These are phyloP conservation scores for Wickerhamomyces strasburgensis DNA, from an alignment of 805 yeast genomes.

Conservation along the genomic window DNA sequence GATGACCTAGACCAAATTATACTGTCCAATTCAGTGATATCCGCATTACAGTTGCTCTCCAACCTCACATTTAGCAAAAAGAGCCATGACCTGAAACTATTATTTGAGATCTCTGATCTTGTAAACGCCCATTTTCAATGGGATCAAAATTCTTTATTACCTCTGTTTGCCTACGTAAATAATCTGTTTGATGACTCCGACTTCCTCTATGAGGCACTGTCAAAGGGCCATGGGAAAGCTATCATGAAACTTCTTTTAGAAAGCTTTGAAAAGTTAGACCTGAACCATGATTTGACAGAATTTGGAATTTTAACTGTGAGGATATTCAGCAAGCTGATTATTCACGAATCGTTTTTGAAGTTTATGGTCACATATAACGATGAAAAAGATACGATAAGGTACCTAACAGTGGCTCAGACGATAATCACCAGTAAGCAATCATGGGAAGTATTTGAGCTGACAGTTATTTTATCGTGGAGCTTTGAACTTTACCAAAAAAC, in stretches of 20 bases:
- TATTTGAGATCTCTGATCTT: too few relatives aligned
- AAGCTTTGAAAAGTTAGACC: constrained; percentile 17
- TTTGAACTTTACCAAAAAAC: constrained; percentile 27
- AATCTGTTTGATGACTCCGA: constrained; percentile 14
- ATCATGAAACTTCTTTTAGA: constrained; percentile 11
- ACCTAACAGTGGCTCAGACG: constrained; percentile 27
- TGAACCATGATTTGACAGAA: constrained; percentile 11
- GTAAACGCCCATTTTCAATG: too few relatives aligned
- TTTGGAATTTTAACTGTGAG: constrained; percentile 22
- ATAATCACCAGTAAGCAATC: constrained; percentile 31
- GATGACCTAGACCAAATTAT: too few relatives aligned
- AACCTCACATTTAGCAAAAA: constrained; percentile 13
- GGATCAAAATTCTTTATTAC: constrained; percentile 5
- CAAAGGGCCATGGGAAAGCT: constrained; percentile 17
- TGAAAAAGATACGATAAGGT: constrained; percentile 12
- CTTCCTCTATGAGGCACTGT: constrained; percentile 15
- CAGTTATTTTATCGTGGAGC: constrained; percentile 36
- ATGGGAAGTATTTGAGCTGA: constrained; percentile 35
- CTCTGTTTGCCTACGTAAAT: constrained; percentile 13
- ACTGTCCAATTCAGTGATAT: too few relatives aligned
- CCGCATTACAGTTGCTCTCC: constrained; percentile 15
- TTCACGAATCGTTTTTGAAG: constrained; percentile 32
- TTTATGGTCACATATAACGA: constrained; percentile 22
- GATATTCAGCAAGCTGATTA: constrained; percentile 25
- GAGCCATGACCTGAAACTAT: constrained; percentile 3